A percentile compares a stretch with the other conserved stretches of the same genome.
Evolutionary conservation across 352 stramenopile genomes (phyloP).

Genomic region (Phytophthora capsici): DNA sequence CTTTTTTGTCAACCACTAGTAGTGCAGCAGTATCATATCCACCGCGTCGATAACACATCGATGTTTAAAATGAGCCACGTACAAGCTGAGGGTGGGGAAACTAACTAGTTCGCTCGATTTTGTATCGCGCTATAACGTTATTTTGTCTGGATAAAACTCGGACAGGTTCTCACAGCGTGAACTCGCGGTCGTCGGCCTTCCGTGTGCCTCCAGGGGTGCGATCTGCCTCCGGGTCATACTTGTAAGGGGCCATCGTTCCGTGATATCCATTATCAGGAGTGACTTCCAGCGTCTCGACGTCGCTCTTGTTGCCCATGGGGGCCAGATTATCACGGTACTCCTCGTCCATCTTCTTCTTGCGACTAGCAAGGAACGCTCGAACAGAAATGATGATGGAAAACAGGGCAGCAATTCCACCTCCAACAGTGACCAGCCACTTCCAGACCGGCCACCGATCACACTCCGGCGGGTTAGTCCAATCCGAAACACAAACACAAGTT

Average conservation of each 20-base stretch:
- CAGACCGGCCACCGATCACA: conserved; percentile 59
- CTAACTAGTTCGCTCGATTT: conserved; percentile 26
- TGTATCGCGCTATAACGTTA: conserved; percentile 37
- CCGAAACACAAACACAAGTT: conserved; percentile 64
- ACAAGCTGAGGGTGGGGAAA: conserved; percentile 6
- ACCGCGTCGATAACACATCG: conserved; percentile 5
- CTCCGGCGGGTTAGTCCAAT: conserved; percentile 64
- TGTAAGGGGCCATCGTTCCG: conserved; percentile 29
- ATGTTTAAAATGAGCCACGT: conserved; percentile 7
- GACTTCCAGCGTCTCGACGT: conserved; percentile 45
- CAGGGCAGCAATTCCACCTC: conserved; percentile 59
- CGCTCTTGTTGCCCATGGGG: conserved; percentile 27
- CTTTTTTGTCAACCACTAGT: conserved; percentile 6
- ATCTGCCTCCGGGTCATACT: conserved; percentile 37
- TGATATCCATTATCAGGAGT: conserved; percentile 38
- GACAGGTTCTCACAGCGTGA: conserved; percentile 34
- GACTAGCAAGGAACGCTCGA: conserved; percentile 48
- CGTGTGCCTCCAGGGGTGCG: conserved; percentile 14
- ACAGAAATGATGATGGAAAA: conserved; percentile 67
- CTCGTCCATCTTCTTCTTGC: conserved; percentile 43
- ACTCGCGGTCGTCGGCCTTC: conserved; percentile 46
- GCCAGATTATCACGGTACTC: conserved; percentile 20
- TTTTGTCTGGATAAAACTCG: conserved; percentile 10
- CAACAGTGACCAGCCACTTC: conserved; percentile 66
- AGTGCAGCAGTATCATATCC: conserved; percentile 16